Base-by-base conservation (phyloP, 345 rosid genomes). In the Litchi chinensis region DNA sequence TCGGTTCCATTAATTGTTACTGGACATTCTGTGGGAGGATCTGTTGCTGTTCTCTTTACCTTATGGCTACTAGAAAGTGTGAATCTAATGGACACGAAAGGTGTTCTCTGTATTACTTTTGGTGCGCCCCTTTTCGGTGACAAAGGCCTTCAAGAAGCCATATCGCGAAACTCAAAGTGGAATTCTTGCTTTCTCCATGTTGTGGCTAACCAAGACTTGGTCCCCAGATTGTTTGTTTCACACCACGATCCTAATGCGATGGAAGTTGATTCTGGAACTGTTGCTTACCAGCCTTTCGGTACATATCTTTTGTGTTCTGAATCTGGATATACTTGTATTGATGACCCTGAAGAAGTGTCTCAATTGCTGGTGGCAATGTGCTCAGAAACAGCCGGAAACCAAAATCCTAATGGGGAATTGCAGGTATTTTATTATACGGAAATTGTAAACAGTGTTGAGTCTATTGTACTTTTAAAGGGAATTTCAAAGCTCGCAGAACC, bases 1-100 rank as follows among this genome's bases (percentile, higher is more conserved):
- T 43, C 70, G 0, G 32, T 9, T 11, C 87, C 79, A 2, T 79
- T 84, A 48, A 82, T 94, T 71, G 74, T 94, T n/a, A 82, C 93
- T 1, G 97, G 97, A 62, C 81, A 82, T 63, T 77, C 81, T 18
- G 77, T 91, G 26, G 96, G 93, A 81, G 98, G 95, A 76, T 87
- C 90, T 0, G 70, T 93, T 28, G 98, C 97, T 39, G 87, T 90
- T 66, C 93, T 94, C 65, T 90, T 89, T 72, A 88, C 95, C 3
- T 74, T 94, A 40, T 86, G 89, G 91, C 83, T 94, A 81, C 85
- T 91, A 5, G 87, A 85, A 54, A 72, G 22, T 24, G 69, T 90
- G 59, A 19, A 81, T 6, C 66, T 0, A 26, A 65, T 76, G 1
- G 62, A 52, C 6, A 24, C 19, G 10, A 80, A 70, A 69, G 88